A percentile compares a stretch with the other conserved stretches of the same genome.
Conservation (phyloP, 2,329 filamentous ascomycete genomes). For the Talaromyces sp. region DNA sequence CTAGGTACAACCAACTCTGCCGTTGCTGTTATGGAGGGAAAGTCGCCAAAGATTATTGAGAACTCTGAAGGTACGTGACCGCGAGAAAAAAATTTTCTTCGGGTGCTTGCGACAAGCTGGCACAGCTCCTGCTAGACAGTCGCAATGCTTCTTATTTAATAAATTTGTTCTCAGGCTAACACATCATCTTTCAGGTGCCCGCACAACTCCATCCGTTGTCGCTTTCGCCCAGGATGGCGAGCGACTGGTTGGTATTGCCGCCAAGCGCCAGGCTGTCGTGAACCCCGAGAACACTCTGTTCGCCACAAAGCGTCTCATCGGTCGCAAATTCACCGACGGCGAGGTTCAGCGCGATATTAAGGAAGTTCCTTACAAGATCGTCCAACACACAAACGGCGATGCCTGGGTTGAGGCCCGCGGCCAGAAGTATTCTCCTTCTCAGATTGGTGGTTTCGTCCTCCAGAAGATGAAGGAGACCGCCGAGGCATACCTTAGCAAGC, state of each 20-base stretch:
- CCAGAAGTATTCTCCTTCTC: constrained; percentile 96
- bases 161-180: constrained; percentile 9
- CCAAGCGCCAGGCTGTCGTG: constrained; percentile 96
- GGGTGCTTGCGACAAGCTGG: background rate
- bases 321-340: constrained; percentile 87
- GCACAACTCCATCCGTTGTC: constrained; percentile 90
- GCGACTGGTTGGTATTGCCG: constrained; percentile 91
- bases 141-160: background rate
- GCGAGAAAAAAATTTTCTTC: constrained; percentile 9
- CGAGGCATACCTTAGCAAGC: constrained; percentile 85
- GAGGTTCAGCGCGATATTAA: constrained; percentile 97
- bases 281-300: constrained; percentile 99
- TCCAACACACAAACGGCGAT: constrained; percentile 93
- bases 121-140: background rate
- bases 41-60: constrained; percentile 91
- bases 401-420: constrained; percentile 92
- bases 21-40: constrained; percentile 96
- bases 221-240: constrained; percentile 94
- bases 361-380: constrained; percentile 97
- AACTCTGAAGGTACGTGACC: constrained; percentile 75
- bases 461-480: constrained; percentile 99
- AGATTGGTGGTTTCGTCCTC: constrained; percentile 93
- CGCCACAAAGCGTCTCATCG: constrained; percentile 97
- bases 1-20: constrained; percentile 91
- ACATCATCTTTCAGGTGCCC: constrained; percentile 55